Percentiles rank a stretch among this genome's conserved stretches.
Conservation (phyloP, 352 stramenopile species). For the Phytophthora parvispora region DNA sequence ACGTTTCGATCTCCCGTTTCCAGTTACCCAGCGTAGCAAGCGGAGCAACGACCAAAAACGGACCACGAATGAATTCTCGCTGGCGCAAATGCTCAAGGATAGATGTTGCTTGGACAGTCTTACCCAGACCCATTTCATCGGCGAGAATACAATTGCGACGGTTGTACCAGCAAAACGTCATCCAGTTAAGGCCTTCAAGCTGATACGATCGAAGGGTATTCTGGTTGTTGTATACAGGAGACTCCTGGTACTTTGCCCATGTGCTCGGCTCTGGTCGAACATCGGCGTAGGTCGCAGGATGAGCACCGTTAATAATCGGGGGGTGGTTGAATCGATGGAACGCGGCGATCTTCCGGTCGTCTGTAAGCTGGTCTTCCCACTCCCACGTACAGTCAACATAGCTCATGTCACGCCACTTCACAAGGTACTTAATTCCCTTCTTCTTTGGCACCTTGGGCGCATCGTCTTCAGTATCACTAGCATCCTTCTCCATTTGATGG, state of each 20-base stretch:
- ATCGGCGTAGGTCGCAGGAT: slow-evolving; percentile 86
- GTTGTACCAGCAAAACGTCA: slow-evolving; percentile 99
- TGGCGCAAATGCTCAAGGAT: slow-evolving; percentile 97
- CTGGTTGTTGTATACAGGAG: slow-evolving; percentile 94
- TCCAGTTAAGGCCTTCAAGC: slow-evolving; percentile 98
- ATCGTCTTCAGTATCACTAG: slow-evolving; percentile 55
- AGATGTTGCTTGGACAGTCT: slow-evolving; percentile 93
- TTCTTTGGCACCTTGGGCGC: slow-evolving; percentile 66
- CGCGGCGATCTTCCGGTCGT: slow-evolving; percentile 91
- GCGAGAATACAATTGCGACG: slow-evolving; percentile 94
- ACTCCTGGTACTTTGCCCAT: slow-evolving; percentile 92
- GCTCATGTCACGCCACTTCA: slow-evolving; percentile 93
- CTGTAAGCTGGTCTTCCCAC: slow-evolving; percentile 90
- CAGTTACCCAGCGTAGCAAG: slow-evolving; percentile 99
- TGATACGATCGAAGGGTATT: slow-evolving; percentile 98
- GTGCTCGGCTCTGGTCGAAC: slow-evolving; percentile 78
- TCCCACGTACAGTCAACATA: slow-evolving; percentile 94
- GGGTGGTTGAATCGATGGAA: slow-evolving; percentile 91
- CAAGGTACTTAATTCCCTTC: slow-evolving; percentile 91
- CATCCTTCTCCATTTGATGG: slow-evolving; percentile 42
- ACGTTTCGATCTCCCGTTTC: slow-evolving; percentile 99
- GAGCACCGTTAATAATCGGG: slow-evolving; percentile 85
- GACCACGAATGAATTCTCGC: slow-evolving; percentile 93
- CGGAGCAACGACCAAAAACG: slow-evolving; percentile 99
- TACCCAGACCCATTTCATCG: slow-evolving; percentile 93